Evolutionary conservation across 2,329 filamentous ascomycete species (phyloP).

Genomic region (Aspergillus pseudotamarii): DNA sequence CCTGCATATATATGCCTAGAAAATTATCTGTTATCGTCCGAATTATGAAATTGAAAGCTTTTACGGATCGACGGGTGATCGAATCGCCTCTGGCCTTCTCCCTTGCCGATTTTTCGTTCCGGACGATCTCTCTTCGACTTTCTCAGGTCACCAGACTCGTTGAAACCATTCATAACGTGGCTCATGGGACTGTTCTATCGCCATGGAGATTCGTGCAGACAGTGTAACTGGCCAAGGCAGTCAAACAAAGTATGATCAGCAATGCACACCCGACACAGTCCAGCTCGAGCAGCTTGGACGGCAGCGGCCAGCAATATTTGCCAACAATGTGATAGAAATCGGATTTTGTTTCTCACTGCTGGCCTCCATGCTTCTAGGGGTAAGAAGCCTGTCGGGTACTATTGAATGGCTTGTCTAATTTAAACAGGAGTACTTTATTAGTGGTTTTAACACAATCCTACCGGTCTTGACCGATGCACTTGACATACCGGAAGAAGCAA

Average conservation of each 20-base stretch:
- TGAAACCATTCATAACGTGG: neutral
- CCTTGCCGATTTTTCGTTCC: neutral
- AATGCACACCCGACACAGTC: neutral
- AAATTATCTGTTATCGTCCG: neutral
- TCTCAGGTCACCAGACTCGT: neutral
- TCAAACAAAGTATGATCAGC: neutral
- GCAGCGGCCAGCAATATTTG: neutral
- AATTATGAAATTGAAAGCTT: neutral
- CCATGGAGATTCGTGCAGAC: neutral
- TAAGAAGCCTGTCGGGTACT: neutral
- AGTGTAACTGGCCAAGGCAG: neutral
- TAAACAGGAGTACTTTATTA: neutral
- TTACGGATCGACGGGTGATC: neutral
- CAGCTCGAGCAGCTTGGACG: neutral
- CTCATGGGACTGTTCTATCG: neutral
- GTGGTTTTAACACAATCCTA: slow-evolving; percentile 10
- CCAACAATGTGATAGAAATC: neutral
- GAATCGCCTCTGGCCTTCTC: neutral
- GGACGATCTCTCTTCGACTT: neutral
- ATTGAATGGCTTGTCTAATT: neutral
- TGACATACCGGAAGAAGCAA: slow-evolving; percentile 7
- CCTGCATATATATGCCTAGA: neutral
- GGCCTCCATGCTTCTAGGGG: neutral
- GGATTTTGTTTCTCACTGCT: neutral
- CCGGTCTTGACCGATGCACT: slow-evolving; percentile 7